These are phyloP conservation scores for Candida awuae DNA, from an alignment of 805 yeast species.

Conservation along the genomic window DNA sequence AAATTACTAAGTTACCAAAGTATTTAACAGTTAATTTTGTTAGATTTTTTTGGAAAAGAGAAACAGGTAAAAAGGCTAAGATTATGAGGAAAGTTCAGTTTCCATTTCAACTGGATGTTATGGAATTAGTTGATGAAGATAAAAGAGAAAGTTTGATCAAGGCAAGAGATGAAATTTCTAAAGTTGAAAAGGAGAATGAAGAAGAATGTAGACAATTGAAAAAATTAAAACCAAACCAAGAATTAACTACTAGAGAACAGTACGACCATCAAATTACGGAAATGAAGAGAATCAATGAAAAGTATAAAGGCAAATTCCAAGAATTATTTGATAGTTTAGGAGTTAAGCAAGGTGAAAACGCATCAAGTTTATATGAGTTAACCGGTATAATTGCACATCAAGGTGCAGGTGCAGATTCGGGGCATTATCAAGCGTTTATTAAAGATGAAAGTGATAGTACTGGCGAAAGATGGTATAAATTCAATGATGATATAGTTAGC, in stretches of 20 bases:
- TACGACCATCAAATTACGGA: conserved; percentile 47
- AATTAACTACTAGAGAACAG: conserved; percentile 44
- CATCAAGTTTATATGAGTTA: conserved; percentile 80
- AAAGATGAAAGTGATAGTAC: conserved; percentile 55
- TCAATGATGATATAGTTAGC: conserved; percentile 85
- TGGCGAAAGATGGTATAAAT: conserved; percentile 86
- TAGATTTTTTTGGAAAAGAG: conserved; percentile 93
- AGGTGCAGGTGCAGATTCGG: conserved; percentile 94
- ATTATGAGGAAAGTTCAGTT: conserved; percentile 90
- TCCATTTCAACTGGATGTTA: conserved; percentile 85
- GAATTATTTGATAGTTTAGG: conserved; percentile 35
- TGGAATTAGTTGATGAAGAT: conserved; percentile 78
- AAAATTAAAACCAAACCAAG: conserved; percentile 39
- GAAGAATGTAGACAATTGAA: conserved; percentile 70
- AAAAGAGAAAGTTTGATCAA: conserved; percentile 59
- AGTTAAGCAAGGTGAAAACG: conserved; percentile 60
- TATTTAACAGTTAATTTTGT: conserved; percentile 86
- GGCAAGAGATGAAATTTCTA: conserved; percentile 69
- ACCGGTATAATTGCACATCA: conserved; percentile 82
- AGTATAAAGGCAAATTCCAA: conserved; percentile 40
- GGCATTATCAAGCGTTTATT: conserved; percentile 91
- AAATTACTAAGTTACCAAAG: conserved; percentile 75
- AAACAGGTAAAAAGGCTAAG: conserved; percentile 83
- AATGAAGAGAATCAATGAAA: conserved; percentile 38
- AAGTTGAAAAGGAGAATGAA: conserved; percentile 62